These are phyloP conservation scores for Pythium scleroteichum DNA, from an alignment of 352 stramenopile genomes.

Conservation along the genomic window DNA sequence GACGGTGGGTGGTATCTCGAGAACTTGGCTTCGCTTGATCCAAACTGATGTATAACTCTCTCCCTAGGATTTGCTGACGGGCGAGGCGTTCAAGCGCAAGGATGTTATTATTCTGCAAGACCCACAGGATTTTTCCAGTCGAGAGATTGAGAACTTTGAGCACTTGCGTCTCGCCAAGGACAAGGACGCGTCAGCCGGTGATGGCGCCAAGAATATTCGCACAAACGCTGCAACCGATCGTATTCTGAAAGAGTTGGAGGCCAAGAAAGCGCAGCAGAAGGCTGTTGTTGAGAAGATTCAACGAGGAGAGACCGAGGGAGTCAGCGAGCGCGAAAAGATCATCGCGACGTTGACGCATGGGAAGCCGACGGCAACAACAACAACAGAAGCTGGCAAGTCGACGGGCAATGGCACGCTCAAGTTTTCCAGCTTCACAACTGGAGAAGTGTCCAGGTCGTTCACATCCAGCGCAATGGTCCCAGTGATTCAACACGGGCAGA, in stretches of 20 bases:
- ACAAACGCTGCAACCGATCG: constrained; percentile 83
- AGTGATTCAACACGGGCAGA: constrained; percentile 59
- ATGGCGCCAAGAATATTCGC: constrained; percentile 60
- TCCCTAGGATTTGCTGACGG: constrained; percentile 94
- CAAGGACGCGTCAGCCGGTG: constrained; percentile 9
- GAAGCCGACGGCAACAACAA: constrained; percentile 7
- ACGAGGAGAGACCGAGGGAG: constrained; percentile 43
- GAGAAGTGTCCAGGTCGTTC: constrained; percentile 91
- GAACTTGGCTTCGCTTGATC: background rate
- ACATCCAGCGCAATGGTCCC: constrained; percentile 92
- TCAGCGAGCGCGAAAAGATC: constrained; percentile 79
- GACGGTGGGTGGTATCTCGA: constrained; percentile 38
- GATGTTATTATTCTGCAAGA: constrained; percentile 97
- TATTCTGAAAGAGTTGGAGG: constrained; percentile 80
- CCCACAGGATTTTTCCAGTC: constrained; percentile 85
- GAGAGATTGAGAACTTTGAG: constrained; percentile 98
- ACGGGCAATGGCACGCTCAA: constrained; percentile 36
- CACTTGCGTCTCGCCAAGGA: constrained; percentile 81
- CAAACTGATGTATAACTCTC: too few relatives aligned
- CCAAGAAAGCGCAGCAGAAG: constrained; percentile 62
- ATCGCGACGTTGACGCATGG: constrained; percentile 68
- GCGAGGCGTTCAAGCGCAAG: constrained; percentile 90
- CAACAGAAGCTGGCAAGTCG: background rate
- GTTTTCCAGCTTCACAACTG: constrained; percentile 88
- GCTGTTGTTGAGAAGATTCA: constrained; percentile 70